Conservation (phyloP, 2,329 filamentous ascomycete genomes). For the Dactylellina drechsleri region DNA sequence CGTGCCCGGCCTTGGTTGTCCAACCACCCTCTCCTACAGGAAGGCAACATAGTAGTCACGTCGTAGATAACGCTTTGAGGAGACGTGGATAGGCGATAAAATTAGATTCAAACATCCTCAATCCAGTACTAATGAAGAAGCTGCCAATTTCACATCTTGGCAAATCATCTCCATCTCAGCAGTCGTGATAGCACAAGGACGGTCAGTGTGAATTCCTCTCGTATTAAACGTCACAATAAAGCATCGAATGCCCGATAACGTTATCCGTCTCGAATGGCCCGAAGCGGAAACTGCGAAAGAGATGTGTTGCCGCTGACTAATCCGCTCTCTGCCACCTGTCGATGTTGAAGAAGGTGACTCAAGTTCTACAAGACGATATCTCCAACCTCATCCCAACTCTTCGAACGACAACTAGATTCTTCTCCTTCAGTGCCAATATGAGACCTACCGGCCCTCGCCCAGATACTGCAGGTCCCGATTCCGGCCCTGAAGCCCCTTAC, state of each 20-base stretch:
- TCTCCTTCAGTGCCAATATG: constrained; percentile 60
- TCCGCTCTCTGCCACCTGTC: background rate
- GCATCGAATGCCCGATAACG: background rate
- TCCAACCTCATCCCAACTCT: constrained; percentile 13
- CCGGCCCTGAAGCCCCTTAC: constrained; percentile 79
- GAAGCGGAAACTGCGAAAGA: background rate
- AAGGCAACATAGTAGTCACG: no score
- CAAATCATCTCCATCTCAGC: no score
- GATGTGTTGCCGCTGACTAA: constrained; percentile 47
- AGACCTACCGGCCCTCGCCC: constrained; percentile 68
- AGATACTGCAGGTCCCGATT: constrained; percentile 76
- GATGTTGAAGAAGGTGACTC: background rate
- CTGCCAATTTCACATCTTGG: no score
- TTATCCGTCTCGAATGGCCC: background rate
- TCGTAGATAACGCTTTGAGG: no score
- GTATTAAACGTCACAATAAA: no score
- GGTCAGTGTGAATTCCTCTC: background rate
- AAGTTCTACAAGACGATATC: background rate
- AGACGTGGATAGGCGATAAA: no score
- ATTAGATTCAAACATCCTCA: no score
- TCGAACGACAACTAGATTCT: constrained; percentile 1
- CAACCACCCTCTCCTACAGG: background rate
- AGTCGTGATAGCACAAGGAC: no score
- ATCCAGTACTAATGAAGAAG: no score
- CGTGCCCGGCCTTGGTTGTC: constrained; percentile 16